Evolutionary conservation across 768 basidiomycete genomes (phyloP), one percentile per base, ranked within the genome.

Genomic region (Auriscalpium orientale): DNA sequence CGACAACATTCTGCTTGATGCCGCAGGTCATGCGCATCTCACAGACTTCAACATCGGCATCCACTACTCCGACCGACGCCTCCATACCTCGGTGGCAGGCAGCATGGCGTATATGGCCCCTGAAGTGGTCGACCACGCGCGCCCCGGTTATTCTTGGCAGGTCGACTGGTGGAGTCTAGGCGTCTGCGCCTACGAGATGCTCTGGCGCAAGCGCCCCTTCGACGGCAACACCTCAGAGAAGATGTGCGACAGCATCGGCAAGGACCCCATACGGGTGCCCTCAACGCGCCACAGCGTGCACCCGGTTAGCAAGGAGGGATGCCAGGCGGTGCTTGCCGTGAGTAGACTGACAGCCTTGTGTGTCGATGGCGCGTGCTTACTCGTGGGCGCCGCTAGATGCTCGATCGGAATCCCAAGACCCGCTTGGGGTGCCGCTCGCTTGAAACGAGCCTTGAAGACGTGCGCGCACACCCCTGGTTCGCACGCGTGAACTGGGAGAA

Each of bases 91-190:
- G 57, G 89, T 99, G 15, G 95, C 97, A 8, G 97, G 97, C 4
- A 94, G 91, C 66, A 95, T 99, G 92, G 95, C 97, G 0, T 99
- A 99, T 73, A 99, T 99, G 97, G 95, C 95, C 10, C 95, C 95
- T 0, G 93, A 99, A 70, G 88, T 99, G n/a, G 78, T 98, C 46
- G 45, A 57, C 28, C 36, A 50, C 3, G 83, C 81, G 51, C 86
- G 89, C 66, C 87, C 84, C 65, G 97, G 97, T 15, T 99, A 99
- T 70, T 88, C 89, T 4, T 94, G 91, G 80, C 85, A 84, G 49
- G 81, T 91, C 50, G 95, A 98, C 68, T 97, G 91, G 89, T 98
- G 95, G 95, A 93, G 91, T 66, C 77, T 98, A 18, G 95, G 95
- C 34, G 77, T 97, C 55, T 88, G 89, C 28, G 87, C 85, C 56